Percentiles rank a stretch among this genome's conserved stretches.
These are phyloP conservation scores for Dendrobium nobile DNA, from an alignment of 106 monocot species.

Conservation along the genomic window DNA sequence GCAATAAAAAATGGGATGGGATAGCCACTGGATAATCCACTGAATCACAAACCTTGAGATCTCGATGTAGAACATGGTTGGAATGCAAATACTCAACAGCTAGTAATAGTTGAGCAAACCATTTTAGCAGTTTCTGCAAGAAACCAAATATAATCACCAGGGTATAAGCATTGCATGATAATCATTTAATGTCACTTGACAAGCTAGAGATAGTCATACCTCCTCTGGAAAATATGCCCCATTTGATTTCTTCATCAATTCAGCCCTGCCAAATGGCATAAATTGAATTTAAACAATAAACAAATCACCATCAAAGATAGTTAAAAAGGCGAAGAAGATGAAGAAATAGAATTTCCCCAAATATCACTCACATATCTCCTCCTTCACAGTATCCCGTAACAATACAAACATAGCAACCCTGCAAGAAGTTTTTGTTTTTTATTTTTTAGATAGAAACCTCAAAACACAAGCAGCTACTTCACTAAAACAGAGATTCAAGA, in stretches of 20 bases:
- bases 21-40: not conserved
- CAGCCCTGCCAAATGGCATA: conserved; percentile 46
- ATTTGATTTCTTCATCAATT: conserved; percentile 73
- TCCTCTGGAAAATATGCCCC: conserved; percentile 84
- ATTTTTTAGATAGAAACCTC: not conserved
- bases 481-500: conserved; percentile 10
- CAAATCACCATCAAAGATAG: not conserved
- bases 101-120: conserved; percentile 82
- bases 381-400: conserved; percentile 99
- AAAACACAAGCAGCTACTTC: not conserved
- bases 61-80: conserved; percentile 92
- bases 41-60: conserved; percentile 74
- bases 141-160: not conserved
- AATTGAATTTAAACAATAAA: not conserved
- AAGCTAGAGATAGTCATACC: conserved; percentile 28
- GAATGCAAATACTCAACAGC: conserved; percentile 98
- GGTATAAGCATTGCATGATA: conserved; percentile 1
- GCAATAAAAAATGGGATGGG: conserved; percentile 7
- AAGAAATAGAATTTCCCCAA: conserved; percentile 1
- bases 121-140: conserved; percentile 84
- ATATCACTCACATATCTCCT: conserved; percentile 81
- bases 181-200: not conserved
- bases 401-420: conserved; percentile 99
- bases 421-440: conserved; percentile 4
- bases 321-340: not conserved